Base-by-base conservation (phyloP, 805 yeast genomes). In the Metschnikowia bowlesiae region DNA sequence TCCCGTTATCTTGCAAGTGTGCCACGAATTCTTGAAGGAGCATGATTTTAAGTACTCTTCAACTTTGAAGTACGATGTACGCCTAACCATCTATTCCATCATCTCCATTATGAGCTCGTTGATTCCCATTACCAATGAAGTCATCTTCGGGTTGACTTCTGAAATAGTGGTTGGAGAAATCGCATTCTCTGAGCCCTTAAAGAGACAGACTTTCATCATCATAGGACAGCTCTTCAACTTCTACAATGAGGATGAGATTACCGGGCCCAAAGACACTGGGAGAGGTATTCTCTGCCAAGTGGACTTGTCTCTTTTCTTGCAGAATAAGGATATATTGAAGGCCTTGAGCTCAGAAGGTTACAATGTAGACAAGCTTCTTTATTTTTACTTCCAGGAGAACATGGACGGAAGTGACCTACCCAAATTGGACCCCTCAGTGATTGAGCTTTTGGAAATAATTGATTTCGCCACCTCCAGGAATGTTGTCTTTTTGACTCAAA, bases 21-120 rank as follows among this genome's bases (percentile, higher is more conserved):
- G 83, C 13, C 87, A 86, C 16, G 71, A 74, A 49, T 67, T 87
- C 37, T 67, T 85, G 53, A 66, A 53, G 26, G 57, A 56, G 13
- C 50, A 51, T 29, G 37, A 46, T 8, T 53, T 46, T 45, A 59
- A 55, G 43, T 54, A 44, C 46, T 59, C 64, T 30, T 39, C 56
- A 22, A 52, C 66, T 6, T 54, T 63, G 34, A 49, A 51, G 6
- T 43, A 71, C 36, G 95, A 89, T 60, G 76, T 84, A 46, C 94
- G 87, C 64, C 77, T 89, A 52, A 85, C 96, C 16, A 89, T 92
- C 1, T 92, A 88, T 65, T 87, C 96, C 44, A 74, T 90, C 11
- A 64, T 92, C 26, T 80, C 92, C 0, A 96, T 92, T 2, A 70
- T 91, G 46, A 79, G 86, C 6, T 76, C 92, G 3, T 85, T 92